phyloP scores from a whole-genome alignment of 2,329 filamentous ascomycete genomes.

The Colletotrichum musicola region DNA sequence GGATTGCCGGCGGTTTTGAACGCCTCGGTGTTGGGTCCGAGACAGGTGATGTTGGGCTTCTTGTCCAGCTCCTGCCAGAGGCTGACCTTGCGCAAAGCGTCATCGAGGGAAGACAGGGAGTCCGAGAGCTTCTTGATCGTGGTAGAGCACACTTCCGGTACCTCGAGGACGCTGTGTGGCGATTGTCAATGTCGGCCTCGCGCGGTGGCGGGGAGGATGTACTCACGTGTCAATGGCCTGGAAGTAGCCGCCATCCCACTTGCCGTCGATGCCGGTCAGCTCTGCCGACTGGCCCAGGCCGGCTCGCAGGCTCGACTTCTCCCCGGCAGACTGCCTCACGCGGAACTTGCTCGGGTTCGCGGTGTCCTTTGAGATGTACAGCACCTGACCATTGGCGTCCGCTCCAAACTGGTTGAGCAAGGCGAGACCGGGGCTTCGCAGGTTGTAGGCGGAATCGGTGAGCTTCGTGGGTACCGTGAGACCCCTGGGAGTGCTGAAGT shows the following conservation, averaged over 20 bases:
- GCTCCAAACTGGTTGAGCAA: slow-evolving; percentile 36
- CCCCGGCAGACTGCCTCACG: slow-evolving; percentile 30
- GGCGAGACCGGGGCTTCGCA: slow-evolving; percentile 36
- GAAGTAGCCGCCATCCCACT: slow-evolving; percentile 41
- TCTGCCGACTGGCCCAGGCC: slow-evolving; percentile 35
- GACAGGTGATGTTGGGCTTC: slow-evolving; percentile 42
- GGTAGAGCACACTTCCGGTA: slow-evolving; percentile 34
- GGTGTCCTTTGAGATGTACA: slow-evolving; percentile 34
- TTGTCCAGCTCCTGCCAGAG: slow-evolving; percentile 41
- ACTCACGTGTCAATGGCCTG: slow-evolving; percentile 42
- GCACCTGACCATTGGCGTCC: slow-evolving; percentile 41
- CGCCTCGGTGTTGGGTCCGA: slow-evolving; percentile 40
- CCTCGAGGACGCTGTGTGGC: slow-evolving; percentile 37
- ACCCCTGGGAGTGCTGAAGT: slow-evolving; percentile 38
- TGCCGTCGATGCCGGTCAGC: slow-evolving; percentile 36
- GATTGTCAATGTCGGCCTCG: background rate
- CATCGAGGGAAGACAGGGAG: slow-evolving; percentile 29
- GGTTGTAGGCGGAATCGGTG: slow-evolving; percentile 40
- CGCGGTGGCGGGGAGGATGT: background rate
- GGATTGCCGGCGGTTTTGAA: slow-evolving; percentile 41
- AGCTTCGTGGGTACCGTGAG: slow-evolving; percentile 42
- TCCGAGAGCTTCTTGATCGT: slow-evolving; percentile 36
- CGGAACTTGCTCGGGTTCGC: slow-evolving; percentile 33
- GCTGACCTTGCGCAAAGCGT: slow-evolving; percentile 31
- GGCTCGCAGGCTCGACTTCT: slow-evolving; percentile 31